phyloP scores from a whole-genome alignment of 345 rosid genomes.

The Turnera subulata region DNA sequence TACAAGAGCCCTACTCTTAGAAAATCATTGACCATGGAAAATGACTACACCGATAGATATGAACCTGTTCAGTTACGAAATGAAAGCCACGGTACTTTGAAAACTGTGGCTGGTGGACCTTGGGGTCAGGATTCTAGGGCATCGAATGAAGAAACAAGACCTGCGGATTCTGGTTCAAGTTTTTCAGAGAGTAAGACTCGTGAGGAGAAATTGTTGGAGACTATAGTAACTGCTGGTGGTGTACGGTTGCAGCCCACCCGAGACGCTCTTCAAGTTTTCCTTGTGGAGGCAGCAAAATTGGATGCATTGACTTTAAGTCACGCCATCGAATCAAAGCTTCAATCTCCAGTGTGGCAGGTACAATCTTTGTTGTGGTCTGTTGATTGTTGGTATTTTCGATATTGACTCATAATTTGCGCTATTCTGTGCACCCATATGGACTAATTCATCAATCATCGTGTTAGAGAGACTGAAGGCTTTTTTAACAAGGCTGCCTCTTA shows the following conservation, averaged over 20 bases:
- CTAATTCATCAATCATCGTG: no score
- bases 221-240: constrained; percentile 89
- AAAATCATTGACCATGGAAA: constrained; percentile 81
- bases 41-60: constrained; percentile 57
- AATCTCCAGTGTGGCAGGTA: constrained; percentile 92
- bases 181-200: constrained; percentile 57
- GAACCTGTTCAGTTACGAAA: constrained; percentile 56
- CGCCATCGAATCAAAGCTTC: constrained; percentile 85
- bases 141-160: constrained; percentile 25
- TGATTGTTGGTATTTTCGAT: constrained; percentile 5
- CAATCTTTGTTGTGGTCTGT: constrained; percentile 7
- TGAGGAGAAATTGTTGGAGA: constrained; percentile 87
- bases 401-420: no score
- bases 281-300: constrained; percentile 80
- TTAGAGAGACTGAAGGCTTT: no score
- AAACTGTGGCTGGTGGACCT: constrained; percentile 44
- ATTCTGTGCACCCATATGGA: no score
- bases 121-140: constrained; percentile 56
- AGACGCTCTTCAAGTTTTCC: constrained; percentile 81
- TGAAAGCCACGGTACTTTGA: constrained; percentile 41
- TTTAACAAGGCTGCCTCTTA: neutral
- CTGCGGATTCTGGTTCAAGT: constrained; percentile 50
- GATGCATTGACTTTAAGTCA: constrained; percentile 66
- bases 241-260: constrained; percentile 95
- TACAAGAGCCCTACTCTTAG: constrained; percentile 79